Evolutionary conservation across 2,329 filamentous ascomycete genomes (phyloP).

Genomic region (Colletotrichum agaves): DNA sequence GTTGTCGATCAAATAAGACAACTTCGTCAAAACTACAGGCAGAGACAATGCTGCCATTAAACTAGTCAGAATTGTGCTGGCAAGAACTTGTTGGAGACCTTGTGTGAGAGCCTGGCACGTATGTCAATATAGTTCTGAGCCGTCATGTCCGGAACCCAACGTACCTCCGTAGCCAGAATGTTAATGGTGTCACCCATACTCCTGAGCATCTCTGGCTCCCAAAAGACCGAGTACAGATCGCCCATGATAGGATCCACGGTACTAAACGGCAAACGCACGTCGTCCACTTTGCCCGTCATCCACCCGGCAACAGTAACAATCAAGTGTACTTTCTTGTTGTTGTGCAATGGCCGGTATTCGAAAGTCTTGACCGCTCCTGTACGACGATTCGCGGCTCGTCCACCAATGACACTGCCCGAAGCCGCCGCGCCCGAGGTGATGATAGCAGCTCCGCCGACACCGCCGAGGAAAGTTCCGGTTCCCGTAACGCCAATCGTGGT

Average conservation of each 20-base stretch:
- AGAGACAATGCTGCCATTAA: constrained; percentile 94
- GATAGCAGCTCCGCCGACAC: constrained; percentile 90
- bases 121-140: constrained; percentile 41
- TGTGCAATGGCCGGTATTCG: constrained; percentile 95
- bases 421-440: constrained; percentile 91
- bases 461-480: constrained; percentile 88
- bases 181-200: constrained; percentile 99
- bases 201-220: constrained; percentile 97
- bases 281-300: constrained; percentile 98
- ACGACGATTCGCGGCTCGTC: constrained; percentile 84
- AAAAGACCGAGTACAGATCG: constrained; percentile 94
- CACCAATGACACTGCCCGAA: constrained; percentile 87
- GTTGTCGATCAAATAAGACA: constrained; percentile 97
- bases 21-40: constrained; percentile 91
- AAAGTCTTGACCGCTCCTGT: constrained; percentile 96
- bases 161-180: constrained; percentile 94
- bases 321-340: constrained; percentile 96
- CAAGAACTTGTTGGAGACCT: constrained; percentile 94
- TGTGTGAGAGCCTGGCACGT: constrained; percentile 84
- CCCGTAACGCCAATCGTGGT: constrained; percentile 94
- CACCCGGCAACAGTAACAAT: constrained; percentile 96
- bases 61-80: constrained; percentile 85
- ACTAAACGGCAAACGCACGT: constrained; percentile 93
- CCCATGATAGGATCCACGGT: constrained; percentile 98
- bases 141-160: constrained; percentile 49